These are phyloP conservation scores for Aspergillus arachidicola DNA, from an alignment of 2,329 filamentous ascomycete genomes.

Conservation along the genomic window DNA sequence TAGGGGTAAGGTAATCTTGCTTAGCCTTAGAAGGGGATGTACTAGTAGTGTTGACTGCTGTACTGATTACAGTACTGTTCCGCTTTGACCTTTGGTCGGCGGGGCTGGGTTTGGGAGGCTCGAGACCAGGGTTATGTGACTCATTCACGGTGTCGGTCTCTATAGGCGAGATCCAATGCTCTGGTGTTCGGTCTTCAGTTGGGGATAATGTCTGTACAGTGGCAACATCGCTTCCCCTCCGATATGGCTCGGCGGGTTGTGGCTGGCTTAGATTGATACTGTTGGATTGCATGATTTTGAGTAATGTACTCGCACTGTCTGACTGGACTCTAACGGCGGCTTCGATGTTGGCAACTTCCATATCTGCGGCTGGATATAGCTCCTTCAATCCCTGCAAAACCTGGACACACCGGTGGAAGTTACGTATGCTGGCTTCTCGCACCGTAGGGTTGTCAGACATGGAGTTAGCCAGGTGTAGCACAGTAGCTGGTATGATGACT, in stretches of 20 bases:
- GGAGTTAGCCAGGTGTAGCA: slow-evolving; percentile 84
- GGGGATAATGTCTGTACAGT: slow-evolving; percentile 13
- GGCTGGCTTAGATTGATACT: slow-evolving; percentile 12
- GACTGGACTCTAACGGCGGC: slow-evolving; percentile 12
- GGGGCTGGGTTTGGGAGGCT: not conserved
- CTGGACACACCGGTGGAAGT: slow-evolving; percentile 82
- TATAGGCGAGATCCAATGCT: slow-evolving; percentile 14
- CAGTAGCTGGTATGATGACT: slow-evolving; percentile 82
- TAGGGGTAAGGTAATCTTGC: slow-evolving; percentile 20
- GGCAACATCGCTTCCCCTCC: slow-evolving; percentile 22
- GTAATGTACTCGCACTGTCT: slow-evolving; percentile 30
- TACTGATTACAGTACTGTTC: slow-evolving; percentile 6
- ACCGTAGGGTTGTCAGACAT: slow-evolving; percentile 73
- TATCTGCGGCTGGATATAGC: slow-evolving; percentile 83
- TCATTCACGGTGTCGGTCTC: slow-evolving; percentile 5
- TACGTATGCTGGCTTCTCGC: slow-evolving; percentile 69
- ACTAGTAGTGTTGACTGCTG: slow-evolving; percentile 7
- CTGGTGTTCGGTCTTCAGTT: slow-evolving; percentile 7
- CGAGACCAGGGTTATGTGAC: not conserved
- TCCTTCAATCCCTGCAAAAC: slow-evolving; percentile 82
- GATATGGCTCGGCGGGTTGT: slow-evolving; percentile 2
- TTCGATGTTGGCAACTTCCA: slow-evolving; percentile 47
- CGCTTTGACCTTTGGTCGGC: slow-evolving; percentile 3
- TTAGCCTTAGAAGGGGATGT: slow-evolving; percentile 1
- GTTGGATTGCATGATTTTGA: slow-evolving; percentile 37